These are phyloP conservation scores for Austropuccinia psidii DNA, from an alignment of 1,284 basidiomycete species.

Conservation along the genomic window DNA sequence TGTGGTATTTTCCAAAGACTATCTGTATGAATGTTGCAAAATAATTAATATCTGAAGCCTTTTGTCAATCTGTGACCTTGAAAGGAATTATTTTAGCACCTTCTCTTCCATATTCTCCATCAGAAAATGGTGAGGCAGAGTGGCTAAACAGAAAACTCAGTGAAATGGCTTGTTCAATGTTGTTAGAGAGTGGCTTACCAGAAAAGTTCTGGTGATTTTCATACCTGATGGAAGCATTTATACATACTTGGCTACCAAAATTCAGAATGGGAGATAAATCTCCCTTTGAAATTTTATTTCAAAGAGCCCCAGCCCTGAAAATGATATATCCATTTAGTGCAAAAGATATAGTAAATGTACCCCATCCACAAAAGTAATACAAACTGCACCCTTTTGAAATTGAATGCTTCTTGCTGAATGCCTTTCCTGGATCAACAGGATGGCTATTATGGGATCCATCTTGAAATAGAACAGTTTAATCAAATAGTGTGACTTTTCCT, in stretches of 20 bases:
- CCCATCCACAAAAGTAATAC: too few relatives aligned
- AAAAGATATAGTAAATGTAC: too few relatives aligned
- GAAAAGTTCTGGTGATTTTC: background rate
- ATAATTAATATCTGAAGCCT: background rate
- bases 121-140: slow-evolving; percentile 6
- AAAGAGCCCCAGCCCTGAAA: too few relatives aligned
- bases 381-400: too few relatives aligned
- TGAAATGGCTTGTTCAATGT: background rate
- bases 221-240: background rate
- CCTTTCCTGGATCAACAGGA: too few relatives aligned
- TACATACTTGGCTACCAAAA: background rate
- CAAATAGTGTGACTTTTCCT: too few relatives aligned
- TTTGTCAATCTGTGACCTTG: background rate
- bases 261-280: background rate
- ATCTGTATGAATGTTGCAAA: background rate
- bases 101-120: background rate
- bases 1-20: background rate
- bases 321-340: too few relatives aligned
- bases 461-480: too few relatives aligned
- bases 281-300: background rate
- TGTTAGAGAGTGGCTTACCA: background rate
- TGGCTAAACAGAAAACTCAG: background rate
- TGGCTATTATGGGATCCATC: too few relatives aligned
- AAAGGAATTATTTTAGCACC: background rate
- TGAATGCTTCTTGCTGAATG: too few relatives aligned